A percentile compares a stretch with the other conserved stretches of the same genome.
These are phyloP conservation scores for Nymphaea colorata DNA, from an alignment of 164 flowering plant genomes.

Conservation along the genomic window DNA sequence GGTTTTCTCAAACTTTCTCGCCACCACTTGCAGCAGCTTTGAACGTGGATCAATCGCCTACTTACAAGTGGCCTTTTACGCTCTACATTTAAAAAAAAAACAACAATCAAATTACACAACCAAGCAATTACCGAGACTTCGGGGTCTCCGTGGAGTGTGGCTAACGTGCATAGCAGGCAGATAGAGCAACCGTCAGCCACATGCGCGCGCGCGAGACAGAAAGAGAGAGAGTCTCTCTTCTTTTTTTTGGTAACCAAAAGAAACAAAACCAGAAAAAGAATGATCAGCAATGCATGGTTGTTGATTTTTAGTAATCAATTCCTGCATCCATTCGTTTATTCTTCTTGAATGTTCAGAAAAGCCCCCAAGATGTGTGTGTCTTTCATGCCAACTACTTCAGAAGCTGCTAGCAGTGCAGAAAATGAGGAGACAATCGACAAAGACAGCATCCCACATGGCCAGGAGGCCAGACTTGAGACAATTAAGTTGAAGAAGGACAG, in stretches of 20 bases:
- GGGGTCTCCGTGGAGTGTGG: not conserved
- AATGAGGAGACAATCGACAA: too few species aligned
- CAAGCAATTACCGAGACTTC: not conserved
- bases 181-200: not conserved
- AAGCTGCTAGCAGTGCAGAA: too few species aligned
- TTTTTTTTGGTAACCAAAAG: not conserved
- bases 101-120: too few species aligned
- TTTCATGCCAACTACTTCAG: too few species aligned
- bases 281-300: too few species aligned
- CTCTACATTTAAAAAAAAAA: not conserved
- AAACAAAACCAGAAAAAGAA: not conserved
- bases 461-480: too few species aligned
- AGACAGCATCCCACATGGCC: too few species aligned
- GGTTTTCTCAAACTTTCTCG: conserved; percentile 5
- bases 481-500: too few species aligned
- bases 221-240: not conserved
- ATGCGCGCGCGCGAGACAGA: not conserved
- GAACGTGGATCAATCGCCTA: not conserved
- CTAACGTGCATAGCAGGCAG: not conserved
- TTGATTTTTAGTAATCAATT: too few species aligned
- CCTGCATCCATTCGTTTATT: too few species aligned
- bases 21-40: not conserved
- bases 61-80: not conserved
- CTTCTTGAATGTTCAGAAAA: too few species aligned
- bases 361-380: too few species aligned